Evolutionary conservation across 2,329 filamentous ascomycete species (phyloP).

Genomic region (Fusarium goolgardi): DNA sequence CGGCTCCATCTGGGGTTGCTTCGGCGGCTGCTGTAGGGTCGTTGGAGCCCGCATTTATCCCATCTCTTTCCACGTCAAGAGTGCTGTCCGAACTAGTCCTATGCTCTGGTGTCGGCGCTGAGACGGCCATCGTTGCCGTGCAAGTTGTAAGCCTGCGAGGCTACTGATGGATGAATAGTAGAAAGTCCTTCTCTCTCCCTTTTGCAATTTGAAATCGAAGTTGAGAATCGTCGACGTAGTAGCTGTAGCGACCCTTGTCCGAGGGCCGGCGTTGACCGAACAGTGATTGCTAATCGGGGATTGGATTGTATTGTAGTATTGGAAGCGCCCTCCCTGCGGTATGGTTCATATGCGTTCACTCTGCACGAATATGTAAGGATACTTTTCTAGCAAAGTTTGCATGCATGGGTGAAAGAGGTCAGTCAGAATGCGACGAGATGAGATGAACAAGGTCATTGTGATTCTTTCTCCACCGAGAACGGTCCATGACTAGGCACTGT

Average conservation of each 20-base stretch:
- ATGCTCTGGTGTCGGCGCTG: slow-evolving; percentile 29
- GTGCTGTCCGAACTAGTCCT: slow-evolving; percentile 48
- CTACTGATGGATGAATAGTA: background rate
- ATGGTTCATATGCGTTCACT: slow-evolving; percentile 1
- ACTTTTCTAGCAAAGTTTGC: slow-evolving; percentile 1
- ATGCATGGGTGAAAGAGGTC: slow-evolving; percentile 4
- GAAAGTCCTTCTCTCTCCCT: background rate
- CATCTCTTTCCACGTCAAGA: slow-evolving; percentile 46
- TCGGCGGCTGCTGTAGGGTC: slow-evolving; percentile 16
- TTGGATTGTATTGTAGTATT: background rate
- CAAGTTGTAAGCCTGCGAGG: slow-evolving; percentile 5
- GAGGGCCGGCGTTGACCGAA: slow-evolving; percentile 37
- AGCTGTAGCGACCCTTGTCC: slow-evolving; percentile 21
- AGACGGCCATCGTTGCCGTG: slow-evolving; percentile 29
- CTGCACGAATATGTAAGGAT: slow-evolving; percentile 2
- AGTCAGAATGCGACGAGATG: background rate
- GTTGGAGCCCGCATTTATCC: slow-evolving; percentile 2
- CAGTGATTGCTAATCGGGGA: slow-evolving; percentile 36
- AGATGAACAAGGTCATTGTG: slow-evolving; percentile 7
- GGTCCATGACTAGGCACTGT: slow-evolving; percentile 22
- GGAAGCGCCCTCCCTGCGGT: background rate
- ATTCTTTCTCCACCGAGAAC: slow-evolving; percentile 25
- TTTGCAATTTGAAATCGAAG: background rate
- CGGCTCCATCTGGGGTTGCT: slow-evolving; percentile 21
- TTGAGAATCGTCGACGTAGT: slow-evolving; percentile 29